Evolutionary conservation across 2,329 filamentous ascomycete species (phyloP), one percentile per base, ranked within the genome.

Genomic region (Decorospora gaudefroyi): DNA sequence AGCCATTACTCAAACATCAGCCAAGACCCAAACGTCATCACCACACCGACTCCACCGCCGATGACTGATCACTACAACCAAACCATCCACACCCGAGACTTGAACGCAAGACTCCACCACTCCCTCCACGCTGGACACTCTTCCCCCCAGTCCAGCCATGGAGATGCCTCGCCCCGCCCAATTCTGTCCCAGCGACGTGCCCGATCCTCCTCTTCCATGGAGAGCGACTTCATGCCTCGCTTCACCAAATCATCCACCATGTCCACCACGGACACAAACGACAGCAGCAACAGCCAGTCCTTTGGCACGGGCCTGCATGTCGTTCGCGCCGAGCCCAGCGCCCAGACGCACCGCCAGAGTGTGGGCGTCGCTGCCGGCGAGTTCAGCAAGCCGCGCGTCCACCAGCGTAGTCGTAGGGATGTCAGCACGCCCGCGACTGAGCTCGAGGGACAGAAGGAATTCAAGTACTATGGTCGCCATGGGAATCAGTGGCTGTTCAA

Each of bases 401-500:
- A 45, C 9, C 42, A 42, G 36, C 51, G 55, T 28, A 55, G 55
- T 4, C 36, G 58, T 3, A 48, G 61, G 29, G 46, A 35, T 7
- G 31, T 29, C 19, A 13, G 12, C 4, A 51, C 39, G 17, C 59
- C 42, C 25, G 49, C 46, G 18, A 34, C n/a, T n/a, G n/a, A 51
- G 36, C 52, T 48, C 23, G 47, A 46, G 23, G 53, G 52, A 28
- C 46, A 52, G 13, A 53, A 50, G 21, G 55, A 68, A 31, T 67
- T 67, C 13, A 63, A 59, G 44, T 66, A 67, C 31, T 69, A 69
- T 27, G 66, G 66, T 4, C 15, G 69, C 4, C 69, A 72, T 49
- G 57, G 57, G 7, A 72, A 72, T 36, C 59, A 58, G 36, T 72
- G 69, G 69, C 42, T 72, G 15, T 72, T 72, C 49, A 67, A 68